Evolutionary conservation across 768 basidiomycete species (phyloP).

Genomic region (Suillus variegatus): DNA sequence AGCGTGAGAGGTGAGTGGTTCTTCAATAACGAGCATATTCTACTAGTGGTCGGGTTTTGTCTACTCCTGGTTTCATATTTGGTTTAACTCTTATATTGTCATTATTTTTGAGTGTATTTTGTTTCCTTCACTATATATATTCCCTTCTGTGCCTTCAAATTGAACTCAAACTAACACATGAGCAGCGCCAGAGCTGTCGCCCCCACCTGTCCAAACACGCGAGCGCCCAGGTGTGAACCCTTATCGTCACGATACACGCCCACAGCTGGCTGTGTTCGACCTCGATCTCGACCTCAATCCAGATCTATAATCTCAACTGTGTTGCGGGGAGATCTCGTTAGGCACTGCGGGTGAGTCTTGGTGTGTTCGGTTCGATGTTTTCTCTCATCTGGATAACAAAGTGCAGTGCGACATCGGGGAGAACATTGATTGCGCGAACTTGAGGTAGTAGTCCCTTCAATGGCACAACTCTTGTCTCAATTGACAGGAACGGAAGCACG

Average conservation of each 20-base stretch:
- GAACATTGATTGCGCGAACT: neutral
- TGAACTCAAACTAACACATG: constrained; percentile 9
- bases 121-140: neutral
- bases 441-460: neutral
- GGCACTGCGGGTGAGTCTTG: neutral
- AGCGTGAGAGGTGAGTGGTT: constrained; percentile 67
- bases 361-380: no score
- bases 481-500: neutral
- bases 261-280: constrained; percentile 68
- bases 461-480: neutral
- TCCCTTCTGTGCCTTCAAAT: constrained; percentile 9
- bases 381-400: neutral
- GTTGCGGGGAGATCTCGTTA: neutral
- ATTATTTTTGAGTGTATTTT: neutral
- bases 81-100: neutral
- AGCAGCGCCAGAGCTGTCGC: constrained; percentile 64
- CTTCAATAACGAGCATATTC: constrained; percentile 4
- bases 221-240: constrained; percentile 60
- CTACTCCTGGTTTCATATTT: neutral
- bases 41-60: neutral
- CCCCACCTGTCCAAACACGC: constrained; percentile 46
- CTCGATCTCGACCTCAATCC: constrained; percentile 86
- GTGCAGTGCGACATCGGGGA: neutral
- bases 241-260: constrained; percentile 70
- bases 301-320: constrained; percentile 49